These are phyloP conservation scores for Corymbia citriodora DNA, from an alignment of 441 rosid species.

Conservation along the genomic window DNA sequence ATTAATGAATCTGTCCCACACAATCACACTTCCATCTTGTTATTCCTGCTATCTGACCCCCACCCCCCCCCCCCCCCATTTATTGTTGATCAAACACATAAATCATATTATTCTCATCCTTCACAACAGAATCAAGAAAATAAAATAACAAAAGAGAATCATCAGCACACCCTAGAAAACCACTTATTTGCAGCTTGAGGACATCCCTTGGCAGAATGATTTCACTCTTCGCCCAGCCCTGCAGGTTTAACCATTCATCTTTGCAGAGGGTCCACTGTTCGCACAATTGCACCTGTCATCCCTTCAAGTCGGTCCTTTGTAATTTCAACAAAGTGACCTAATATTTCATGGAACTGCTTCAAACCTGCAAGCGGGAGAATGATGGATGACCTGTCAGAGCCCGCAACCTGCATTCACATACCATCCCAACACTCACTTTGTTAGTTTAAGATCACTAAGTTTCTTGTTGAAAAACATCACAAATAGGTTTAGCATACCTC, in stretches of 20 bases:
- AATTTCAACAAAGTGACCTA: constrained; percentile 93
- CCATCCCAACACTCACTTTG: background rate
- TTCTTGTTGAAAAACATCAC: background rate
- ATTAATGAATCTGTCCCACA: background rate
- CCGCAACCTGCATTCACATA: constrained; percentile 67
- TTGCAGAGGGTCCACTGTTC: constrained; percentile 88
- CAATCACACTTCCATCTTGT: constrained; percentile 29
- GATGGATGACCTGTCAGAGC: constrained; percentile 95
- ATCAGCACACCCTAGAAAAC: constrained; percentile 20
- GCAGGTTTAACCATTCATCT: constrained; percentile 42
- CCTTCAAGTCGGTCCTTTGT: constrained; percentile 88
- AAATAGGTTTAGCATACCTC: constrained; percentile 42
- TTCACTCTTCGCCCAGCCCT: constrained; percentile 11
- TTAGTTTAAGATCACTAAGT: constrained; percentile 1
- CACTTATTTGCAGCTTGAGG: constrained; percentile 28
- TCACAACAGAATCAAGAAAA: constrained; percentile 23
- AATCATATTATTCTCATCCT: constrained; percentile 46
- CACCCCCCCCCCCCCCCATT: constrained; percentile 27
- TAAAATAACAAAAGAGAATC: constrained; percentile 20
- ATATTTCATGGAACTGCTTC: constrained; percentile 84
- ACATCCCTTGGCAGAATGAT: constrained; percentile 24
- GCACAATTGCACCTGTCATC: constrained; percentile 76
- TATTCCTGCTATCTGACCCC: constrained; percentile 41
- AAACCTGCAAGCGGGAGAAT: constrained; percentile 90
- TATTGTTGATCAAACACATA: constrained; percentile 33